phyloP scores from a whole-genome alignment of 164 flowering plant species.

The Piper longum region DNA sequence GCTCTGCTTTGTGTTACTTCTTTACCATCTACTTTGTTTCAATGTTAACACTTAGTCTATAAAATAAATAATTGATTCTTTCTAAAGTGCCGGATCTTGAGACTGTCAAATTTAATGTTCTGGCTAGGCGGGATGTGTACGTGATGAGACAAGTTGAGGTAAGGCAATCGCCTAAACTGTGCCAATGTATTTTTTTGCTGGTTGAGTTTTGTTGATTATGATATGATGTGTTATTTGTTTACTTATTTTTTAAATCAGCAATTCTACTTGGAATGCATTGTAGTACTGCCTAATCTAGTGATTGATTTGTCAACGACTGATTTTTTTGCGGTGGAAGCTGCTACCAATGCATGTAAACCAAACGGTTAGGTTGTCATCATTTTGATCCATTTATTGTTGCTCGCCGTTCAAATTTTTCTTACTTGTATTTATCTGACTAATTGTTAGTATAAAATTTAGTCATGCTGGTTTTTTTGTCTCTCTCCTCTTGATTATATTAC shows the following conservation, averaged over 20 bases:
- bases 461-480: neutral
- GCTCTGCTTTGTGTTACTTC: neutral
- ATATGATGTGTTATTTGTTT: too few species aligned
- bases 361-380: neutral
- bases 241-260: too few species aligned
- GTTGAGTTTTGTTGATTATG: too few species aligned
- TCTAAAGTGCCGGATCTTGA: constrained; percentile 76
- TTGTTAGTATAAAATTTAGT: neutral
- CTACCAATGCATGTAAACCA: neutral
- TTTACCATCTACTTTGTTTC: neutral
- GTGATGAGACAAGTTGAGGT: constrained; percentile 88
- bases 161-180: constrained; percentile 3
- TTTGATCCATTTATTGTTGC: neutral
- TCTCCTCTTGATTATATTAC: neutral
- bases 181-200: neutral
- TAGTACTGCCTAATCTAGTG: too few species aligned
- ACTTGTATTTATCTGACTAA: neutral
- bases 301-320: too few species aligned
- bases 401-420: too few species aligned
- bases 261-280: too few species aligned
- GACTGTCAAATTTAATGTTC: constrained; percentile 55
- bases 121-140: constrained; percentile 43
- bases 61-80: neutral
- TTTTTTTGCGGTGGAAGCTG: too few species aligned
- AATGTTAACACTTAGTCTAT: neutral